Evolutionary conservation across 495 filamentous ascomycete genomes (phyloP).

Genomic region (Xylaria curta): DNA sequence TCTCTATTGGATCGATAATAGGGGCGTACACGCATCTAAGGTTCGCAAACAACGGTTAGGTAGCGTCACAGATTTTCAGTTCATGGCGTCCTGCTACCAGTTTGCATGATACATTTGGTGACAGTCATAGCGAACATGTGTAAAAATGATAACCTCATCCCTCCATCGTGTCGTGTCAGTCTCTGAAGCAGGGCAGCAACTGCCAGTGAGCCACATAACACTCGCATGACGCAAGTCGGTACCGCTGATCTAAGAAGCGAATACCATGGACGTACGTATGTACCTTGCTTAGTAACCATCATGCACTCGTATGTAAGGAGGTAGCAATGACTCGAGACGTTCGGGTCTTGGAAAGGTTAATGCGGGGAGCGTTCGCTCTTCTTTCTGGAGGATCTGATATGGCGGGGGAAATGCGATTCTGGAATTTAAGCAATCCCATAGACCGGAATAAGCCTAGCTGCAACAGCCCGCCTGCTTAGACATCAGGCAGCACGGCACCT

Average conservation of each 20-base stretch:
- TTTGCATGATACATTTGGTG: conserved; percentile 3
- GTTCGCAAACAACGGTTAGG: background rate
- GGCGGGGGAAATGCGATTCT: conserved; percentile 10
- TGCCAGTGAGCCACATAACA: conserved; percentile 1
- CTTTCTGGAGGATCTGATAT: background rate
- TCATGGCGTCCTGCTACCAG: background rate
- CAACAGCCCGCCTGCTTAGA: background rate
- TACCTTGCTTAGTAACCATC: background rate
- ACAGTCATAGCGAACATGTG: background rate
- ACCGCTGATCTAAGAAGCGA: background rate
- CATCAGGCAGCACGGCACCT: background rate
- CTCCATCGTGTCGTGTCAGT: background rate
- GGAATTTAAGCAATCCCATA: conserved; percentile 4
- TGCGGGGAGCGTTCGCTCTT: conserved; percentile 11
- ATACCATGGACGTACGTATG: background rate
- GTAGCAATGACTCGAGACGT: conserved; percentile 9
- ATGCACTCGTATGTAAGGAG: background rate
- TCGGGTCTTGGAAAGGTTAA: conserved; percentile 4
- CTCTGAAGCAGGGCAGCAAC: conserved; percentile 3
- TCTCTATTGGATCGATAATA: background rate
- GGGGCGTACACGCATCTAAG: background rate
- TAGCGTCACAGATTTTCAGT: background rate
- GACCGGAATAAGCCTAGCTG: conserved; percentile 3
- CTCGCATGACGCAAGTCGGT: background rate
- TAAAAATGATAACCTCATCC: background rate